These are phyloP conservation scores for Acacia pycnantha DNA, from an alignment of 331 rosid genomes.

Conservation along the genomic window DNA sequence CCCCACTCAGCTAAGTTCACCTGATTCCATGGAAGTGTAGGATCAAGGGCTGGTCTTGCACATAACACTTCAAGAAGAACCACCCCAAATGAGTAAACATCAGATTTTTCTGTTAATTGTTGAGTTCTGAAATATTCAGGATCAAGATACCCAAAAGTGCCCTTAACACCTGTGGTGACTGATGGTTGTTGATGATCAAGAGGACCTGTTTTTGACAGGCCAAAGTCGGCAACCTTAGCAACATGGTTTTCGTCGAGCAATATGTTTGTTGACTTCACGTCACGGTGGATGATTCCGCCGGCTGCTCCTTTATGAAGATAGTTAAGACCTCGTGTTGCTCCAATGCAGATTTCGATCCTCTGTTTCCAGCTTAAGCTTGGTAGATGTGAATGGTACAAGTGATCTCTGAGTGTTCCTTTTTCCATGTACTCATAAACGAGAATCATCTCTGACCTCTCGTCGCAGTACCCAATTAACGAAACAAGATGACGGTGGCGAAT, in stretches of 20 bases:
- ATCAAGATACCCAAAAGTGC: slow-evolving; percentile 85
- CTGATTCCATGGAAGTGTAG: slow-evolving; percentile 38
- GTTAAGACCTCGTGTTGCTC: slow-evolving; percentile 46
- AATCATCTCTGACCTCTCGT: slow-evolving; percentile 50
- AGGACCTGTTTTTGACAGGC: slow-evolving; percentile 47
- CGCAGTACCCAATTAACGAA: slow-evolving; percentile 47
- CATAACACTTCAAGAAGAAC: slow-evolving; percentile 75
- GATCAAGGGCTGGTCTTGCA: slow-evolving; percentile 45
- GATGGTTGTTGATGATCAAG: slow-evolving; percentile 35
- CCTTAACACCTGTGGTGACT: slow-evolving; percentile 62
- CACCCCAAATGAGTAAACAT: slow-evolving; percentile 83
- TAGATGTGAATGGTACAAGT: slow-evolving; percentile 26
- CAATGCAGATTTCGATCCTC: slow-evolving; percentile 51
- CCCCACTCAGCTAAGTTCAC: slow-evolving; percentile 55
- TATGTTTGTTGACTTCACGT: slow-evolving; percentile 51
- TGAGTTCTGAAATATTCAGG: slow-evolving; percentile 71
- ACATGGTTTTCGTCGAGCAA: slow-evolving; percentile 46
- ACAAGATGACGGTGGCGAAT: slow-evolving; percentile 49
- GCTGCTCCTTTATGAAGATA: slow-evolving; percentile 51
- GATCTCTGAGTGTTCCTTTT: slow-evolving; percentile 47
- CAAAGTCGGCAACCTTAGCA: slow-evolving; percentile 55
- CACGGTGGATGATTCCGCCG: slow-evolving; percentile 54
- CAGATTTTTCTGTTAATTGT: slow-evolving; percentile 75
- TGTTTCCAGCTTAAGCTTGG: slow-evolving; percentile 39
- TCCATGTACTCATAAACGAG: slow-evolving; percentile 52